Evolutionary conservation across 2,329 filamentous ascomycete species (phyloP), one percentile per base, ranked within the genome.

Genomic region (Arthrobotrys sphaeroides): DNA sequence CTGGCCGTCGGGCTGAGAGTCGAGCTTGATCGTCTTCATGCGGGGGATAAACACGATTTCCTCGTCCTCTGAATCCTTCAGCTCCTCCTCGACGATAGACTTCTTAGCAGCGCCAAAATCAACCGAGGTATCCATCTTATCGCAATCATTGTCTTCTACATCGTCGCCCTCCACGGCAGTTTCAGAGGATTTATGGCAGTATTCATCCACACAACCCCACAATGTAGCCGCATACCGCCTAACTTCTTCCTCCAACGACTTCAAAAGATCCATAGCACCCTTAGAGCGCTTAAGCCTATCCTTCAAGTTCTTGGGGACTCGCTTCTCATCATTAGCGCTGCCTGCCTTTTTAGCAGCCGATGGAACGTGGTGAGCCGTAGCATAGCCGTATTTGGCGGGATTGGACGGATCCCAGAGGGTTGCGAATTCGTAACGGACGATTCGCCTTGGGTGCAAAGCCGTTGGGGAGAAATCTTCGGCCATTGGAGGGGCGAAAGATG

Each of bases 361-460:
- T 78, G n/a, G 43, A 16, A 61, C 43, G 16, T 65, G 69, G 26
- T 74, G 61, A 2, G 61, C 62, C 18, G 61, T 60, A 1, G 70
- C 64, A 53, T 85, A 80, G 64, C 85, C 83, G 66, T 82, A 82
- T 82, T 78, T 82, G 79, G 51, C 82, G 81, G 26, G 84, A 81
- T 78, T 84, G 83, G 77, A 85, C 83, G 16, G 87, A 79, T 97
- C 93, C 93, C 93, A 97, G 77, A 93, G 88, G 13, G 91, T 88
- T 1, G 94, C 94, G 66, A 97, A 86, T 81, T 94, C 93, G 84
- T 98, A 98, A 0, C 94, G 95, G 13, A 97, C 89, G 73, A 87
- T 84, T 80, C 90, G 89, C 59, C 92, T 87, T 3, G 90, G 90
- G 82, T 97, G 88, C 12, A 94, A 95, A 1, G 94, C 92, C 45